A percentile compares a stretch with the other conserved stretches of the same genome.
Evolutionary conservation across 768 basidiomycete genomes (phyloP).

Genomic region (Suillus sp.): DNA sequence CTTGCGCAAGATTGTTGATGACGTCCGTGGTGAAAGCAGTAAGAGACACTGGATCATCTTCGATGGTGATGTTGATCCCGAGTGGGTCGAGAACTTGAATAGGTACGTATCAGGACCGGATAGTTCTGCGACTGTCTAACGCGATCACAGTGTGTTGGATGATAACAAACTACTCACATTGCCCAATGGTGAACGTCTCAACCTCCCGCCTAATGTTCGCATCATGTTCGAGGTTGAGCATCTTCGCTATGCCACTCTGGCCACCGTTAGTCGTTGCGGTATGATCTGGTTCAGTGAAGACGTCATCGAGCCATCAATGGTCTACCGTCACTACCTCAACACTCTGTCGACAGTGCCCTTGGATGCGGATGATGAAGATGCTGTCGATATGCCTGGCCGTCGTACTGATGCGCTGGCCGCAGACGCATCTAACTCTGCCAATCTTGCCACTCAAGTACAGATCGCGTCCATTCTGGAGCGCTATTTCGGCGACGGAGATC

Average conservation of each 20-base stretch:
- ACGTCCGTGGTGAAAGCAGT: slow-evolving; percentile 94
- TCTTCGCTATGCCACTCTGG: slow-evolving; percentile 93
- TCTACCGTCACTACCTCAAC: slow-evolving; percentile 85
- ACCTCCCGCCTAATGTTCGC: slow-evolving; percentile 93
- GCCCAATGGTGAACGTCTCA: slow-evolving; percentile 97
- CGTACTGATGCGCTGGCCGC: slow-evolving; percentile 46
- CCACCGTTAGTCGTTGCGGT: slow-evolving; percentile 99
- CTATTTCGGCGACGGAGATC: slow-evolving; percentile 80
- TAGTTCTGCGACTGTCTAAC: slow-evolving; percentile 2
- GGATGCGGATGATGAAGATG: slow-evolving; percentile 89
- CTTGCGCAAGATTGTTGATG: slow-evolving; percentile 95
- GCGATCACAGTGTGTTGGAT: slow-evolving; percentile 78
- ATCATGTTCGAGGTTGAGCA: slow-evolving; percentile 99
- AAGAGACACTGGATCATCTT: slow-evolving; percentile 99
- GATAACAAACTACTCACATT: slow-evolving; percentile 97
- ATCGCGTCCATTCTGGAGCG: slow-evolving; percentile 74
- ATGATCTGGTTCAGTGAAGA: slow-evolving; percentile 99
- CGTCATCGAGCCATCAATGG: slow-evolving; percentile 88
- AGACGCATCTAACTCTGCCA: slow-evolving; percentile 57
- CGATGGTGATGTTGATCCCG: slow-evolving; percentile 98
- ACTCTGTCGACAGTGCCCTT: slow-evolving; percentile 74
- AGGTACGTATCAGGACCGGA: slow-evolving; percentile 55
- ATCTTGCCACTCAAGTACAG: slow-evolving; percentile 75
- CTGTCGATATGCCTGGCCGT: slow-evolving; percentile 60
- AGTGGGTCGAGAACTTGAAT: slow-evolving; percentile 99